Evolutionary conservation across 306 rosid species (phyloP), one percentile per base, ranked within the genome.

Genomic region (Cucurbita maxima): DNA sequence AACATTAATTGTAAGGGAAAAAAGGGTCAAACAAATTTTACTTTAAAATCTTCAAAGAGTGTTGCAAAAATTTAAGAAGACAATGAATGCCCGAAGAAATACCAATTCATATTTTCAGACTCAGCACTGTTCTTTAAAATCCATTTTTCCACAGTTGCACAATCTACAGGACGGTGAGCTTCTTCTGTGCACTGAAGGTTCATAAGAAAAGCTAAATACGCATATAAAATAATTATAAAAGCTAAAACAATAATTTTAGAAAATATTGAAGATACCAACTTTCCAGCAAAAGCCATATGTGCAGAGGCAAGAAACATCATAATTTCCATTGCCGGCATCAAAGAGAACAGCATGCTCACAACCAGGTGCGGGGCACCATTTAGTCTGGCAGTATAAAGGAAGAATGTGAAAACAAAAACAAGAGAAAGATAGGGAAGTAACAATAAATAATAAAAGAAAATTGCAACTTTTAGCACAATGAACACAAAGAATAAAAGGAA

Each of bases 291-390:
- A 88, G 73, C 79, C 71, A 74, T 84, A 64, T 37, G 97, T 83
- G 76, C 96, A 91, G 58, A 83, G 78, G 83, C 97, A 91, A 76
- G 78, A 79, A 34, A 91, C 89, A 76, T 88, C 96, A 80, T 76
- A 85, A 66, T 79, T 82, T 18, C 84, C 83, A 74, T 74, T 71
- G 38, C 86, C 88, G 55, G 87, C 92, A 62, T 82, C 85, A 78
- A 84, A 91, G 76, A 80, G 81, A 30, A 87, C 89, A 6, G 90
- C 97, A 72, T 79, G 69, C 12, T 91, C 90, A 70, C 97, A 91
- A 53, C 89, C 96, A 0, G 97, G 92, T 48, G 96, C 96, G 76
- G 97, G 97, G 75, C 97, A 91, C 97, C 96, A 91, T 83, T 87
- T 91, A 77, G 89, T 91, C 92, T 91, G 69, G 34, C 57, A 44